These are phyloP conservation scores for Boletus sp. DNA, from an alignment of 768 basidiomycete genomes.

Conservation along the genomic window DNA sequence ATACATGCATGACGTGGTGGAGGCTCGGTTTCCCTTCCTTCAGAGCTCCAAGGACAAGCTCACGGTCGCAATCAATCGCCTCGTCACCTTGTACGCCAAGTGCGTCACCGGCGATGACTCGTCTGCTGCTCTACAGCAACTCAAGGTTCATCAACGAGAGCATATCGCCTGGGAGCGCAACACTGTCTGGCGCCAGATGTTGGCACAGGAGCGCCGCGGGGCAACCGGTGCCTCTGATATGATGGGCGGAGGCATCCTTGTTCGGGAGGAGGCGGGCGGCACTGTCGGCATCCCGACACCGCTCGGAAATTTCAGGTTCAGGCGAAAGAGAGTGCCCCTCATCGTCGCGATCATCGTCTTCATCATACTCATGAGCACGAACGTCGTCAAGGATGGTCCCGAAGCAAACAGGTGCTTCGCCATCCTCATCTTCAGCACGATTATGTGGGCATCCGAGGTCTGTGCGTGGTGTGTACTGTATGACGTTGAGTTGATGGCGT, in stretches of 20 bases:
- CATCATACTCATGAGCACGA: conserved; percentile 54
- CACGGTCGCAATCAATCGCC: conserved; percentile 49
- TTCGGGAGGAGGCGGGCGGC: conserved; percentile 39
- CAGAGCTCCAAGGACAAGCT: conserved; percentile 59
- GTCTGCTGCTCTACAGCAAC: conserved; percentile 68
- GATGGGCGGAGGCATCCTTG: conserved; percentile 43
- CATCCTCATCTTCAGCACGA: conserved; percentile 82
- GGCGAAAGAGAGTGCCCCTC: conserved; percentile 56
- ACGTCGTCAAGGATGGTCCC: conserved; percentile 49
- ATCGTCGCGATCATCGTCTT: conserved; percentile 58
- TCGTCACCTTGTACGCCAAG: conserved; percentile 76
- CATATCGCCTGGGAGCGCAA: conserved; percentile 97
- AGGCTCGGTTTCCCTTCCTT: conserved; percentile 65
- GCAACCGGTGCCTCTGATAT: conserved; percentile 31
- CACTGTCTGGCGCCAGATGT: conserved; percentile 97
- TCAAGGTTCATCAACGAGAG: conserved; percentile 84
- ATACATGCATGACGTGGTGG: conserved; percentile 71
- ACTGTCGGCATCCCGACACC: conserved; percentile 54
- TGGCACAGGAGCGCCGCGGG: conserved; percentile 74
- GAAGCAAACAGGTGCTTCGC: conserved; percentile 91
- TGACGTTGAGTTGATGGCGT: not conserved
- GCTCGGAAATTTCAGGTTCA: conserved; percentile 63
- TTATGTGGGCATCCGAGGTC: conserved; percentile 97
- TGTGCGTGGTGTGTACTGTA: not conserved
- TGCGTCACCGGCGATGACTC: conserved; percentile 78